These are phyloP conservation scores for Leptographium procerum DNA, from an alignment of 2,329 filamentous ascomycete species.

Conservation along the genomic window DNA sequence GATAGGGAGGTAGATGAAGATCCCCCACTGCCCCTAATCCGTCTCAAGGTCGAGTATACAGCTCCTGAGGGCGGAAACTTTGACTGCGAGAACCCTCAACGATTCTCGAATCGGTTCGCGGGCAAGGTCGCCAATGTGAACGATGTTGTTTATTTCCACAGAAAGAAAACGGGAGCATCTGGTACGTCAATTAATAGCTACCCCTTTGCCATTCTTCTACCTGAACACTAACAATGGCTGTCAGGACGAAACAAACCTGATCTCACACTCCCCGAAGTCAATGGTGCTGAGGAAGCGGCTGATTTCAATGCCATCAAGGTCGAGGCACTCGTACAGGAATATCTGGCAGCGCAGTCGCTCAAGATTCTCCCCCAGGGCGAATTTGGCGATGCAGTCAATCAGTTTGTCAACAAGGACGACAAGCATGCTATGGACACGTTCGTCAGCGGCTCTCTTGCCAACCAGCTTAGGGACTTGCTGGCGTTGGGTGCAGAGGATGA, in stretches of 20 bases:
- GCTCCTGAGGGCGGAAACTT: constrained; percentile 76
- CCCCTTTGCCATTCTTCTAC: neutral
- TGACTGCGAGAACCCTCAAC: constrained; percentile 88
- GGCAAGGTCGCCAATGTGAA: constrained; percentile 88
- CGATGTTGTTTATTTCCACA: constrained; percentile 86
- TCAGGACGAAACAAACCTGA: constrained; percentile 32
- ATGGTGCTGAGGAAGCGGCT: constrained; percentile 44
- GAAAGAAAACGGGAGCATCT: constrained; percentile 59
- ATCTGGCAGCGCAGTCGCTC: constrained; percentile 73
- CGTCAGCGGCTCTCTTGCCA: constrained; percentile 58
- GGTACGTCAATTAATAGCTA: constrained; percentile 23
- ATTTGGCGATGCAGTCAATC: constrained; percentile 83
- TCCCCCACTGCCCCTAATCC: constrained; percentile 69
- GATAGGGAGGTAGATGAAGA: constrained; percentile 46
- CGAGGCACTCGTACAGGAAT: constrained; percentile 78
- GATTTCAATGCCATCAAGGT: constrained; percentile 70
- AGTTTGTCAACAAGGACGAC: constrained; percentile 92
- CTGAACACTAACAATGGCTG: neutral
- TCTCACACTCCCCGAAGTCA: constrained; percentile 51
- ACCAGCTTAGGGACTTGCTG: constrained; percentile 60
- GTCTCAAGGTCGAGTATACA: constrained; percentile 83
- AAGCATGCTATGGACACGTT: constrained; percentile 82
- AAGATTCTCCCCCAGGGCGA: constrained; percentile 87
- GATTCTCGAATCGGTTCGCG: constrained; percentile 86
- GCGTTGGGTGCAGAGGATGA: constrained; percentile 56